A percentile compares a stretch with the other conserved stretches of the same genome.
phyloP scores from a whole-genome alignment of 768 basidiomycete species.

The Candolleomyces eurysporus region DNA sequence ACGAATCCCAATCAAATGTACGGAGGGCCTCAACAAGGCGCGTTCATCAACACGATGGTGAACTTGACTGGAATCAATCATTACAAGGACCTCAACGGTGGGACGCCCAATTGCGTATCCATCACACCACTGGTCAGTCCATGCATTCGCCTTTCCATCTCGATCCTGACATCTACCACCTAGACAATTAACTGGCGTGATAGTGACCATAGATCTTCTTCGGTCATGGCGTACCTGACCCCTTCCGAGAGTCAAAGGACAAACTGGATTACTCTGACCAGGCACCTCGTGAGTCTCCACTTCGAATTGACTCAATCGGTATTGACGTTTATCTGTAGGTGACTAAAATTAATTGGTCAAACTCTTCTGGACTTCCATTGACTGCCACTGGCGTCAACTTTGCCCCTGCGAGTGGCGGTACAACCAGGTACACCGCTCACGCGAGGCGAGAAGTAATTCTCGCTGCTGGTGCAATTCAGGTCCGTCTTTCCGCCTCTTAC shows the following conservation, averaged over 20 bases:
- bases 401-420: conserved; percentile 34
- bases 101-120: conserved; percentile 53
- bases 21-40: conserved; percentile 51
- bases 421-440: conserved; percentile 36
- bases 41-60: conserved; percentile 47
- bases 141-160: neutral
- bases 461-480: conserved; percentile 51
- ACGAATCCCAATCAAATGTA: conserved; percentile 53
- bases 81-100: conserved; percentile 52
- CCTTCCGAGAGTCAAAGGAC: conserved; percentile 46
- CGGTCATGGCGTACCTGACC: conserved; percentile 51
- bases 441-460: conserved; percentile 52
- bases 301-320: neutral
- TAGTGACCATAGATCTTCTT: conserved; percentile 51
- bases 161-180: too few relatives aligned
- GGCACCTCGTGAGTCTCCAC: conserved; percentile 30
- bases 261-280: conserved; percentile 49
- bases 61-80: conserved; percentile 47
- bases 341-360: conserved; percentile 42
- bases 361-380: conserved; percentile 28
- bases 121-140: conserved; percentile 48
- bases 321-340: conserved; percentile 26
- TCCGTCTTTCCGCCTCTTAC: conserved; percentile 7
- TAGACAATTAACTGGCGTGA: conserved; percentile 50
- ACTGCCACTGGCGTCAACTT: conserved; percentile 48